Evolutionary conservation across 2,329 filamentous ascomycete genomes (phyloP), one percentile per base, ranked within the genome.

Genomic region (Didymella glomerata): DNA sequence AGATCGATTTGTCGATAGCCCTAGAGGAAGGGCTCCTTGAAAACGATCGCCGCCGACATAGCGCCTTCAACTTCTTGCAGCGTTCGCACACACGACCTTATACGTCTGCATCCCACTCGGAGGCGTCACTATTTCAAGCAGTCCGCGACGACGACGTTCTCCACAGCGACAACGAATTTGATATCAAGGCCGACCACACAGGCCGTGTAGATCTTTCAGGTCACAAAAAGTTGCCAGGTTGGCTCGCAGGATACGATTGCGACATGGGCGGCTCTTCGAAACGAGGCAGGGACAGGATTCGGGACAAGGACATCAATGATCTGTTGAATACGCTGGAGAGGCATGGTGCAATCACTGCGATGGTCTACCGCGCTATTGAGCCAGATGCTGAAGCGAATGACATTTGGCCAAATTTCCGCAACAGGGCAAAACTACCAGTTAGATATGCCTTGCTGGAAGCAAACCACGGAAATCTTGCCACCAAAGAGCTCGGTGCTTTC

Each of bases 321-420:
- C 48, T 68, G 14, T 48, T 54, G 13, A 48, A 32, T 9, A 54
- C 52, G 3, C 50, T 76, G 24, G 57, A 54, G 8, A 63, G 32
- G 11, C 63, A 63, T 34, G 68, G 62, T 16, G 74, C 73, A 3
- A 60, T 69, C 13, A 68, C 71, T 40, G 58, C 68, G 14, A 54
- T 76, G 38, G 34, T 65, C 22, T 76, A 74, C 47, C 58, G 60
- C 24, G 63, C 48, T 10, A 40, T 53, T 16, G 40, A 38, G 16
- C 62, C 68, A 25, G 60, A 70, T 20, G 61, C 70, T 5, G 25
- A 62, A 14, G 73, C 72, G 6, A 77, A 74, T 47, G 75, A 78
- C 44, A 68, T 78, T 4, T 78, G 75, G 75, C 76, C 75, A 8
- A 59, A 70, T 10, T 69, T 72, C 22, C 73, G 75, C 30, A 73